Conservation (phyloP, 768 basidiomycete genomes). For the Tubosaeta sp. region DNA sequence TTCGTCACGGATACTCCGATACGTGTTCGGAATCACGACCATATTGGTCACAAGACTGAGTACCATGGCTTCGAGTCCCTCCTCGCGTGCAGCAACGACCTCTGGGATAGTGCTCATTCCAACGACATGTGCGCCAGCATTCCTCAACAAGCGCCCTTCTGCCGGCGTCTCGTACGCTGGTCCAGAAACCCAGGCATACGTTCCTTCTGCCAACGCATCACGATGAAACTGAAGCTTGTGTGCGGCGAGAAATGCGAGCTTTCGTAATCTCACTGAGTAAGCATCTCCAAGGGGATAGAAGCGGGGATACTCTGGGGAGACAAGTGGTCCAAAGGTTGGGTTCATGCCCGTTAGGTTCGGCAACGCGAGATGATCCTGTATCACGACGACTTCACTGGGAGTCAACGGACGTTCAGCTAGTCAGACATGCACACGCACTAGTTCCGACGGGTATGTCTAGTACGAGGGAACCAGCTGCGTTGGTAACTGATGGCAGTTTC, state of each 20-base stretch:
- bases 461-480: constrained; percentile 82
- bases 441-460: constrained; percentile 73
- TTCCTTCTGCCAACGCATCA: constrained; percentile 69
- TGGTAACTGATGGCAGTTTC: constrained; percentile 57
- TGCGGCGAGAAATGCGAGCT: constrained; percentile 67
- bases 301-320: constrained; percentile 56
- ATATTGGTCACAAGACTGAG: constrained; percentile 83
- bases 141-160: constrained; percentile 73
- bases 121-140: constrained; percentile 82
- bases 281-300: constrained; percentile 85
- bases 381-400: constrained; percentile 58
- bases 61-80: constrained; percentile 70
- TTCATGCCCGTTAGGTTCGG: constrained; percentile 76
- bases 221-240: constrained; percentile 51
- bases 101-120: constrained; percentile 94
- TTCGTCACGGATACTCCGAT: constrained; percentile 67
- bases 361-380: constrained; percentile 81
- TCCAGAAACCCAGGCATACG: constrained; percentile 87
- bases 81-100: constrained; percentile 75
- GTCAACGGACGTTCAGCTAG: constrained; percentile 8
- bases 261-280: constrained; percentile 70
- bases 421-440: constrained; percentile 43
- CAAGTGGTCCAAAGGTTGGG: constrained; percentile 70
- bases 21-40: constrained; percentile 67
- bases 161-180: constrained; percentile 90